These are phyloP conservation scores for Chlorociboria aeruginascens DNA, from an alignment of 495 filamentous ascomycete genomes.

Conservation along the genomic window DNA sequence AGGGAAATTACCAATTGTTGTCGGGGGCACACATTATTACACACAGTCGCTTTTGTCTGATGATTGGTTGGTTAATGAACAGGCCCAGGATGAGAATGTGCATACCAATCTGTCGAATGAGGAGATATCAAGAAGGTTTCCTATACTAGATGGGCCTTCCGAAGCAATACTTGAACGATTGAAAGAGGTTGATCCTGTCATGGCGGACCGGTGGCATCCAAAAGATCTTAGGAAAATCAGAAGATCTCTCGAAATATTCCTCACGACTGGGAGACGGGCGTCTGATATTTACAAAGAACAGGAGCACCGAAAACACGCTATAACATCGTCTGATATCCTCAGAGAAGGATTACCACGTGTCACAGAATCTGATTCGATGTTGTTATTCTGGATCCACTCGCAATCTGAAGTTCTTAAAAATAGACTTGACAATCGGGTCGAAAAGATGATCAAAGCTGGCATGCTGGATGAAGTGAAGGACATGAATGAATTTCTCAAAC, in stretches of 20 bases:
- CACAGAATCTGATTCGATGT: constrained; percentile 42
- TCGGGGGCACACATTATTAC: constrained; percentile 94
- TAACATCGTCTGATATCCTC: constrained; percentile 13
- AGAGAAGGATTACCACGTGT: constrained; percentile 2
- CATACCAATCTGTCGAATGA: constrained; percentile 6
- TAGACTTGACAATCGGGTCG: constrained; percentile 65
- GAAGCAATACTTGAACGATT: constrained; percentile 61
- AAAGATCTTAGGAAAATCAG: constrained; percentile 83
- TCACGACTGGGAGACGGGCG: constrained; percentile 63
- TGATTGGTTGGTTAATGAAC: constrained; percentile 41
- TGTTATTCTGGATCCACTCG: constrained; percentile 85
- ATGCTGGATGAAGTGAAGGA: constrained; percentile 52
- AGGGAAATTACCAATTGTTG: constrained; percentile 75
- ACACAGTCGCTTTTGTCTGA: constrained; percentile 76
- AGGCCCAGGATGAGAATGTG: constrained; percentile 20
- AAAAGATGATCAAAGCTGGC: constrained; percentile 68
- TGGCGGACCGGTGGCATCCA: constrained; percentile 90
- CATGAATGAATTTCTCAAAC: constrained; percentile 43
- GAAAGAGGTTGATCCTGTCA: constrained; percentile 69
- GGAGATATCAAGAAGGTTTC: constrained; percentile 33
- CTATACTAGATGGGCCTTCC: constrained; percentile 59
- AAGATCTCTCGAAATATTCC: constrained; percentile 80
- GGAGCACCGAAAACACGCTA: constrained; percentile 7
- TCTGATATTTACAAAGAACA: constrained; percentile 87
- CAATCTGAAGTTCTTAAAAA: constrained; percentile 48